Conservation (phyloP, 1,284 basidiomycete species). For the Ganoderma meredithae region DNA sequence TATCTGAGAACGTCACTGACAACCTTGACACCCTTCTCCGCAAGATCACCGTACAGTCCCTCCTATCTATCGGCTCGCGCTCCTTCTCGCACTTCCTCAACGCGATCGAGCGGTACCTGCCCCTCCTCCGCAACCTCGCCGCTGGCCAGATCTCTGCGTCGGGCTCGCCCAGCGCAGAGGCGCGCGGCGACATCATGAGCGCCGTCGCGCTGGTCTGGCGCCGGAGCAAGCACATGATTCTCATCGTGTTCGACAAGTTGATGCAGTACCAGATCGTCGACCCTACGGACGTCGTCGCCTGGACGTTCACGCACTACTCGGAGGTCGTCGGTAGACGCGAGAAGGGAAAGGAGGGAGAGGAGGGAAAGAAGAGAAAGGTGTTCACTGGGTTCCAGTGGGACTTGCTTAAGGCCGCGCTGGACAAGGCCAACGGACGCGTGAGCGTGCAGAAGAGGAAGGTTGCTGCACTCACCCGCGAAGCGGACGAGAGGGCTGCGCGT, state of each 20-base stretch:
- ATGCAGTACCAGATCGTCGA: conserved; percentile 99
- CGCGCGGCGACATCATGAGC: conserved; percentile 75
- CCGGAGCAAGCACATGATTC: conserved; percentile 82
- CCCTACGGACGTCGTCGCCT: conserved; percentile 89
- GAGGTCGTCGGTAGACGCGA: conserved; percentile 38
- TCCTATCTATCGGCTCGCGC: conserved; percentile 91
- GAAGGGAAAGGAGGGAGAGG: conserved; percentile 18
- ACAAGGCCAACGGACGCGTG: conserved; percentile 90
- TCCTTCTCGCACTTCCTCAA: conserved; percentile 99
- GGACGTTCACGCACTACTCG: conserved; percentile 74
- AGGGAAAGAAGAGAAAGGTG: conserved; percentile 38
- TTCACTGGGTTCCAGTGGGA: conserved; percentile 83
- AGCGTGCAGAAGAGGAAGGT: conserved; percentile 79
- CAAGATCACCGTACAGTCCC: conserved; percentile 87
- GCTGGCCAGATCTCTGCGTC: conserved; percentile 47
- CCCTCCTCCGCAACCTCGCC: conserved; percentile 81
- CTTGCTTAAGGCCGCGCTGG: conserved; percentile 78
- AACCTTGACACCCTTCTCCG: conserved; percentile 75
- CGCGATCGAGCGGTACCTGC: conserved; percentile 96
- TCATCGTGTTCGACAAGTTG: conserved; percentile 95
- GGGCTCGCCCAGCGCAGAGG: conserved; percentile 57
- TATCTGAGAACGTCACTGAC: conserved; percentile 62
- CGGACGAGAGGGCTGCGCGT: conserved; percentile 82
- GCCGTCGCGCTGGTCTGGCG: conserved; percentile 84
- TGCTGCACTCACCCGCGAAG: conserved; percentile 80